Evolutionary conservation across 1,139 yeast species (phyloP), one percentile per base, ranked within the genome.

Genomic region (Sugiyamaella sp.): DNA sequence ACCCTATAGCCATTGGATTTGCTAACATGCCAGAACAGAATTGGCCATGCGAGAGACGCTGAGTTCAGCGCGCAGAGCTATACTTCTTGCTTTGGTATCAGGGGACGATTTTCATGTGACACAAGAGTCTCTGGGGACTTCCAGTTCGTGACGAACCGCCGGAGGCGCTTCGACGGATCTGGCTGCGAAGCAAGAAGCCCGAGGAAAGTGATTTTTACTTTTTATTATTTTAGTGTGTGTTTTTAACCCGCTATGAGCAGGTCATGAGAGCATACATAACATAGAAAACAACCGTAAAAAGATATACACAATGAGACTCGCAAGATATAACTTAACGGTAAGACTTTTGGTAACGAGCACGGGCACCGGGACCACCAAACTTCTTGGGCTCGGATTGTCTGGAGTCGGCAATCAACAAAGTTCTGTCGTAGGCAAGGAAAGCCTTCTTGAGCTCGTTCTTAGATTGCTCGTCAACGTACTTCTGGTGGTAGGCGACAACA

Each of bases 281-380:
- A 43, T 43, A 43, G 37, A 43, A 19, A 46, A 20, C 42, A 38
- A 46, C 50, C 50, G 50, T 46, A 29, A 49, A 24, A 37, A 27
- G 21, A 49, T 19, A 49, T 19, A 37, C 16, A 42, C 25, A 42
- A 49, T 10, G 33, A 24, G 14, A 41, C 21, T 25, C 38, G 46
- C 19, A 45, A 19, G 38, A 32, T 4, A 43, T 24, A 46, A 19
- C 22, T 50, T 91, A 93, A 90, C 99, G 99, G 95, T 93, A 93
- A 80, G 99, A 93, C 81, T 93, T 93, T 86, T 93, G 99, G 97
- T 89, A 93, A 85, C 98, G 91, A 77, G 99, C 95, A 84, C 99
- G 93, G 82, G 99, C 99, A 89, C 99, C 99, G 81, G 95, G 96
- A 86, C 99, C 99, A 85, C 99, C 99, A 84, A 91, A 93, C 85